Conservation (phyloP, 73 alveolate genomes). For the Tetrahymena elliotti region DNA sequence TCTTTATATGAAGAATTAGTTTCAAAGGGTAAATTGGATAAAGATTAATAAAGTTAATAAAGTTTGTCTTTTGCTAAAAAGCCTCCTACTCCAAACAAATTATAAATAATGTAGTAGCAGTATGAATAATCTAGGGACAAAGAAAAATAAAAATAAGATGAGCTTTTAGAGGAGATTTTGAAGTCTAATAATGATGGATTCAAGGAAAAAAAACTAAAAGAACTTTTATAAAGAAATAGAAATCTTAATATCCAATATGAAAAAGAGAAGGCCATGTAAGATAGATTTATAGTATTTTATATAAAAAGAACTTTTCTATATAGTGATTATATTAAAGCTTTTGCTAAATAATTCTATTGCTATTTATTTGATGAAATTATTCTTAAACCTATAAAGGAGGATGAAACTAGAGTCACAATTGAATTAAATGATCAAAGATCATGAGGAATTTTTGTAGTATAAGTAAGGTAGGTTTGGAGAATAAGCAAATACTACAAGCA, state of each 20-base stretch:
- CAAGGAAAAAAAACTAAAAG: slow-evolving; percentile 26
- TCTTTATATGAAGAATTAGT: background rate
- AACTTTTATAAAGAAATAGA: slow-evolving; percentile 21
- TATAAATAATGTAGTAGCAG: background rate
- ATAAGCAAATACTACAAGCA: background rate
- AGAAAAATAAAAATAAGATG: background rate
- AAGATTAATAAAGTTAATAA: too few species aligned
- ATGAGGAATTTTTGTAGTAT: slow-evolving; percentile 4
- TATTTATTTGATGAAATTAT: too few species aligned
- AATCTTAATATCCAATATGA: background rate
- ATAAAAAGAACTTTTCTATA: too few species aligned
- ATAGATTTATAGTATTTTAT: background rate
- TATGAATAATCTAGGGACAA: background rate
- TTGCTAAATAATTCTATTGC: too few species aligned
- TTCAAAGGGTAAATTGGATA: background rate
- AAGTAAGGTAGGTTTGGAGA: background rate
- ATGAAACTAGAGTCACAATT: slow-evolving; percentile 24
- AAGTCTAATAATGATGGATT: slow-evolving; percentile 34
- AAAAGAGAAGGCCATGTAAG: slow-evolving; percentile 20
- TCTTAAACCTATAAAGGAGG: background rate
- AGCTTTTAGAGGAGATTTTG: slow-evolving; percentile 13
- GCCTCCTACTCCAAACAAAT: background rate
- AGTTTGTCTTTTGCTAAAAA: background rate
- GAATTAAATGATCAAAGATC: slow-evolving; percentile 15
- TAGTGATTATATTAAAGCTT: too few species aligned